Percentiles rank a stretch among this genome's conserved stretches.
phyloP scores from a whole-genome alignment of 2,329 filamentous ascomycete species.

The Elsinoe australis region DNA sequence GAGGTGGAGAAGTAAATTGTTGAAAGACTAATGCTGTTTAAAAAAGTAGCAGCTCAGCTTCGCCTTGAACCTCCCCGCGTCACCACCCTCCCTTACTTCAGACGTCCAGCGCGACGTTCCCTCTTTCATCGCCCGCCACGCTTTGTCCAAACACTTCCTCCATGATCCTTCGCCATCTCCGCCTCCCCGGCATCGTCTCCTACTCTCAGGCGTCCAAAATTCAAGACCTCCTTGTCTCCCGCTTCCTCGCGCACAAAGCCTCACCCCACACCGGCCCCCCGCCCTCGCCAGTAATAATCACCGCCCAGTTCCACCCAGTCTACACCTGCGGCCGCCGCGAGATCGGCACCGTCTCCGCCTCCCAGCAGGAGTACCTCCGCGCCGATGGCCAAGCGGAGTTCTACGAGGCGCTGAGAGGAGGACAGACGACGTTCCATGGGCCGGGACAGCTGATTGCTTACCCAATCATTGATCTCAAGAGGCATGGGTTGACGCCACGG shows the following conservation, averaged over 20 bases:
- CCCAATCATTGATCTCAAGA: slow-evolving; percentile 74
- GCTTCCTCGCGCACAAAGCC: slow-evolving; percentile 55
- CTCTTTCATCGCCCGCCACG: background rate
- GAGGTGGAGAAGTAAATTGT: too few relatives aligned
- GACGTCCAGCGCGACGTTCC: background rate
- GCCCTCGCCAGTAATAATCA: slow-evolving; percentile 65
- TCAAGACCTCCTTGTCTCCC: slow-evolving; percentile 50
- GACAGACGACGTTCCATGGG: slow-evolving; percentile 90
- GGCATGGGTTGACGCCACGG: slow-evolving; percentile 60
- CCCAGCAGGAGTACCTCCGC: slow-evolving; percentile 39
- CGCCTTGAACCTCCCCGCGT: background rate
- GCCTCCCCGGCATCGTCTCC: slow-evolving; percentile 46
- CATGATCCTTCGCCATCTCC: slow-evolving; percentile 55
- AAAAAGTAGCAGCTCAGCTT: background rate
- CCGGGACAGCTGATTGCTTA: slow-evolving; percentile 91
- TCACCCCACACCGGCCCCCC: slow-evolving; percentile 33
- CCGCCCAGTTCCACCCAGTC: slow-evolving; percentile 72
- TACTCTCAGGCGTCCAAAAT: slow-evolving; percentile 50
- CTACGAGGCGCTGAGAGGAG: slow-evolving; percentile 68
- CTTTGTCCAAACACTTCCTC: background rate
- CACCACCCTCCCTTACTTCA: too few relatives aligned
- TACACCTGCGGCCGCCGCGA: slow-evolving; percentile 90
- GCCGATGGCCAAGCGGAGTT: slow-evolving; percentile 50
- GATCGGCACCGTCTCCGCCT: slow-evolving; percentile 39
- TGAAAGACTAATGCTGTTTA: too few relatives aligned